A percentile compares a stretch with the other conserved stretches of the same genome.
phyloP scores from a whole-genome alignment of 2,329 filamentous ascomycete genomes.

The Herpotrichia juniperi region DNA sequence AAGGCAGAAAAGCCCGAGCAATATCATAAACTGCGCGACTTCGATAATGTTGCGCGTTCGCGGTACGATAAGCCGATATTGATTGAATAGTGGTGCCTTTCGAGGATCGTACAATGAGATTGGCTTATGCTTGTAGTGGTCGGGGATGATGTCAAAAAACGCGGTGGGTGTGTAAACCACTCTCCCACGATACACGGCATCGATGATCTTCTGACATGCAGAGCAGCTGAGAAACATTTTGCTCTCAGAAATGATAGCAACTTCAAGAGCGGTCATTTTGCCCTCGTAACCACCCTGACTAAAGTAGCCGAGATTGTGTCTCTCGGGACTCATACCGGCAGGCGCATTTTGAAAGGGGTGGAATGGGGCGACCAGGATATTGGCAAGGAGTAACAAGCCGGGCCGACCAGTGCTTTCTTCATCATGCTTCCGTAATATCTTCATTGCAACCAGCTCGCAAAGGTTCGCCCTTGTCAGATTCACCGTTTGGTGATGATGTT shows the following conservation, averaged over 20 bases:
- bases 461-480: constrained; percentile 77
- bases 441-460: constrained; percentile 79
- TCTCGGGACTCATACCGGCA: constrained; percentile 65
- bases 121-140: constrained; percentile 83
- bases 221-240: constrained; percentile 79
- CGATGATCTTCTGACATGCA: constrained; percentile 80
- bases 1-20: constrained; percentile 71
- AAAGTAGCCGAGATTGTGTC: constrained; percentile 54
- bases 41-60: constrained; percentile 78
- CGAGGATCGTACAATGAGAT: constrained; percentile 82
- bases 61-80: constrained; percentile 84
- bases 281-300: constrained; percentile 57
- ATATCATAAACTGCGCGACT: constrained; percentile 72
- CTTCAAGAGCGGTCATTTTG: constrained; percentile 78
- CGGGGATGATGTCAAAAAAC: constrained; percentile 83
- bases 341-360: constrained; percentile 86
- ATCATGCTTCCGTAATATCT: constrained; percentile 77
- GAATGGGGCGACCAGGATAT: constrained; percentile 82
- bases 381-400: constrained; percentile 74
- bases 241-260: constrained; percentile 82
- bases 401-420: constrained; percentile 75
- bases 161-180: constrained; percentile 83
- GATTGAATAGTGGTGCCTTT: constrained; percentile 77
- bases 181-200: constrained; percentile 80
- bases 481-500: constrained; percentile 80